A percentile compares a stretch with the other conserved stretches of the same genome.
phyloP scores from a whole-genome alignment of 192 early-diverging fungal genomes.

The Linnemannia exigua region DNA sequence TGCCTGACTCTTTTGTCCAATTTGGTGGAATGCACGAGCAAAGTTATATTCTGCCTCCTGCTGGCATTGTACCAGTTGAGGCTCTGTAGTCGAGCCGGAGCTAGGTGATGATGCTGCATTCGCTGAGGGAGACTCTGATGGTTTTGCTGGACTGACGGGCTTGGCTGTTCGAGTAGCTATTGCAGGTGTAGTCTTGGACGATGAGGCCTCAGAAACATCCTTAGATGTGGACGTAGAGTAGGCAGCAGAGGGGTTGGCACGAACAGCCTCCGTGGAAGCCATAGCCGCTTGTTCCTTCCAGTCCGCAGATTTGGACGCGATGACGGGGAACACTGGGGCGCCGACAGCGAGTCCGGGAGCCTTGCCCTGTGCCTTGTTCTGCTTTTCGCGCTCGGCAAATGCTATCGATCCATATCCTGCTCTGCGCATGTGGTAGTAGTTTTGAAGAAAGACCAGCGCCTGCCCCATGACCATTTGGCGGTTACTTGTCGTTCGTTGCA shows the following conservation, averaged over 20 bases:
- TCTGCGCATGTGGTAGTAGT: conserved; percentile 38
- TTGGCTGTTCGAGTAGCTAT: neutral
- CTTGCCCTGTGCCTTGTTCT: conserved; percentile 8
- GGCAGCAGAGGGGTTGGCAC: neutral
- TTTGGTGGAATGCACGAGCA: conserved; percentile 91
- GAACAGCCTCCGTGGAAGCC: conserved; percentile 11
- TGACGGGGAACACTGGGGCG: neutral
- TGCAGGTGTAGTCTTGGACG: neutral
- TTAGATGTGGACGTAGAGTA: neutral
- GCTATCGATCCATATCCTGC: conserved; percentile 33
- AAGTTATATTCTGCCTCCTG: conserved; percentile 89
- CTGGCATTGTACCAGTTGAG: conserved; percentile 22
- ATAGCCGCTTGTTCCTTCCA: conserved; percentile 19
- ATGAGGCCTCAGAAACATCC: neutral
- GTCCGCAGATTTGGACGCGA: conserved; percentile 3
- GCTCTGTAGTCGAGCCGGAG: neutral
- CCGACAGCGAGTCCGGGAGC: neutral
- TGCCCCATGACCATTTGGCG: conserved; percentile 78
- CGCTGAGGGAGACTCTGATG: neutral
- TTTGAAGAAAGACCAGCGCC: conserved; percentile 42
- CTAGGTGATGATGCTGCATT: neutral
- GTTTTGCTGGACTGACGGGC: neutral
- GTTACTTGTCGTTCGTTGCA: conserved; percentile 79
- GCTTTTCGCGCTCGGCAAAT: conserved; percentile 20
- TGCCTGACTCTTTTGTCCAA: conserved; percentile 87